Evolutionary conservation across 2,329 filamentous ascomycete species (phyloP).

Genomic region (Alternaria arbusti): DNA sequence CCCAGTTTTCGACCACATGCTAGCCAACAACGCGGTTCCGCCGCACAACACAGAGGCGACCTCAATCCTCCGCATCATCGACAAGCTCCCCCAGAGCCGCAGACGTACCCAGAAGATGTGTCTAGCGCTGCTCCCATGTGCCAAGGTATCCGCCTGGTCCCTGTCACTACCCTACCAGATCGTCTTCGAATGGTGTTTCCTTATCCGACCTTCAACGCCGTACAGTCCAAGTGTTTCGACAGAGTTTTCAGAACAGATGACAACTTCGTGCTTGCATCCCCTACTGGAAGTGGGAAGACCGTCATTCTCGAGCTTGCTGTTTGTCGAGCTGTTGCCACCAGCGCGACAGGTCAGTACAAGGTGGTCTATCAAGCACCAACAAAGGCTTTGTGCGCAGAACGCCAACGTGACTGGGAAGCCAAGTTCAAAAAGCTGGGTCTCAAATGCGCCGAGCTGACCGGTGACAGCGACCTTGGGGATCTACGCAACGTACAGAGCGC

Average conservation of each 20-base stretch:
- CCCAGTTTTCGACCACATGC: neutral
- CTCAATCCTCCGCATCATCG: neutral
- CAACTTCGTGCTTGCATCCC: constrained; percentile 81
- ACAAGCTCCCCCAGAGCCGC: neutral
- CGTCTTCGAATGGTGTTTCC: constrained; percentile 72
- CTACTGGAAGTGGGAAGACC: constrained; percentile 87
- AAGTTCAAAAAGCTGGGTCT: constrained; percentile 75
- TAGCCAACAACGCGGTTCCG: neutral
- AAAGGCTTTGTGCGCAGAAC: constrained; percentile 80
- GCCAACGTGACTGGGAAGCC: constrained; percentile 75
- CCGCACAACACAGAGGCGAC: neutral
- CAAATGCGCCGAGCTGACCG: constrained; percentile 78
- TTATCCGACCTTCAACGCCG: constrained; percentile 78
- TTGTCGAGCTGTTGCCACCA: constrained; percentile 68
- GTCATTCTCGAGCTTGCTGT: constrained; percentile 82
- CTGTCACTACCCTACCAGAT: constrained; percentile 69
- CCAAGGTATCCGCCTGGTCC: constrained; percentile 67
- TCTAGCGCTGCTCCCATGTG: constrained; percentile 47
- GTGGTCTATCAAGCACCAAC: constrained; percentile 86
- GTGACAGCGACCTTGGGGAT: constrained; percentile 74
- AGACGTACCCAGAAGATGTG: neutral
- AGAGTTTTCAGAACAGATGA: constrained; percentile 70
- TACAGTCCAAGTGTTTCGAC: constrained; percentile 80
- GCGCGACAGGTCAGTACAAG: constrained; percentile 70
- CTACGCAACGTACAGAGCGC: constrained; percentile 73